phyloP scores from a whole-genome alignment of 176 grass and related monocot genomes.

The Dactylis glomerata region DNA sequence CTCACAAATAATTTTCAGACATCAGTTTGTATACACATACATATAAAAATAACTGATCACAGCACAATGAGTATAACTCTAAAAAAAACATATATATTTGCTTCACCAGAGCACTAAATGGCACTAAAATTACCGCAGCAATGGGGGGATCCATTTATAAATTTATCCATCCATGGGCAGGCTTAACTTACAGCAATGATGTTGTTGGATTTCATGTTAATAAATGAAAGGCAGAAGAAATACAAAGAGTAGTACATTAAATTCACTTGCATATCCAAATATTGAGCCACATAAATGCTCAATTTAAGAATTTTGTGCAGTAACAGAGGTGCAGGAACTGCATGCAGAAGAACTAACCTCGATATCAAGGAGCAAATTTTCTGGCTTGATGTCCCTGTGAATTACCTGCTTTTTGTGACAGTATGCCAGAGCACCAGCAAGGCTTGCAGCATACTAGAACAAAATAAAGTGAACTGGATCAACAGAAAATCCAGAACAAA shows the following conservation, averaged over 20 bases:
- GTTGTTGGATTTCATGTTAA: background rate
- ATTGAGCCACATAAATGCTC: background rate
- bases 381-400: conserved; percentile 94
- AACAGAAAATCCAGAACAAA: background rate
- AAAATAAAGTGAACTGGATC: background rate
- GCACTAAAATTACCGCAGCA: background rate
- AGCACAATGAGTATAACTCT: background rate
- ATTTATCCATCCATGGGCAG: background rate
- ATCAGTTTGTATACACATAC: background rate
- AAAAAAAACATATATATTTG: background rate
- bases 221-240: background rate
- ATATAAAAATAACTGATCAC: background rate
- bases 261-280: background rate
- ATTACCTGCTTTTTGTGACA: conserved; percentile 97
- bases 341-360: conserved; percentile 45
- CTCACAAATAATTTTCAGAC: background rate
- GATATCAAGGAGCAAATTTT: conserved; percentile 88
- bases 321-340: background rate
- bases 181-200: background rate
- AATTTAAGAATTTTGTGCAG: background rate
- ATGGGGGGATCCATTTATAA: background rate
- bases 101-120: background rate
- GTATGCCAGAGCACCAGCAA: conserved; percentile 72
- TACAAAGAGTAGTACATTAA: background rate
- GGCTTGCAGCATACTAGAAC: conserved; percentile 71